phyloP scores from a whole-genome alignment of 2,329 filamentous ascomycete species.

The Hyphodiscus sp. region DNA sequence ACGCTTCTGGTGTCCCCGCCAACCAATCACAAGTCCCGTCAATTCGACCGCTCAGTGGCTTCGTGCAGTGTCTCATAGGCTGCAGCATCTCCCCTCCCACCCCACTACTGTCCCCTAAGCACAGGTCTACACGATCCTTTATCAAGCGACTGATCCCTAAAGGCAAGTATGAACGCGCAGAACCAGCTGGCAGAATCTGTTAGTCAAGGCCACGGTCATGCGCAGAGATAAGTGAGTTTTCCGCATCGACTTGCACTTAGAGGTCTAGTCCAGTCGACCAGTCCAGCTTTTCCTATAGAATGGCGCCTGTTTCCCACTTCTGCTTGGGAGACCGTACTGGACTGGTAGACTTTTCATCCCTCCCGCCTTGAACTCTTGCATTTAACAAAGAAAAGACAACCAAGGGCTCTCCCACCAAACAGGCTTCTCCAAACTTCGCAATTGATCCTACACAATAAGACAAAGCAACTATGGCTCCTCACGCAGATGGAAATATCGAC shows the following conservation, averaged over 20 bases:
- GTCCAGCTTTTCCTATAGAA: neutral
- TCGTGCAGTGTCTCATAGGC: neutral
- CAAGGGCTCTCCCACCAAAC: neutral
- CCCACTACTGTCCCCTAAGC: slow-evolving; percentile 12
- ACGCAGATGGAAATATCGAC: slow-evolving; percentile 41
- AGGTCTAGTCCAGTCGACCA: slow-evolving; percentile 5
- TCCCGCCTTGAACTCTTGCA: neutral
- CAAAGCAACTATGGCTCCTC: slow-evolving; percentile 46
- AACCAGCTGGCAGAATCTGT: slow-evolving; percentile 1
- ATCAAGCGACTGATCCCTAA: slow-evolving; percentile 14
- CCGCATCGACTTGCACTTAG: slow-evolving; percentile 11
- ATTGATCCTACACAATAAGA: neutral
- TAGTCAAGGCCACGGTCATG: slow-evolving; percentile 2
- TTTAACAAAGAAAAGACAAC: no score
- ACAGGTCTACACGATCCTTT: slow-evolving; percentile 14
- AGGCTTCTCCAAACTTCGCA: neutral
- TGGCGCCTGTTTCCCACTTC: neutral
- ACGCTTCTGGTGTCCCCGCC: neutral
- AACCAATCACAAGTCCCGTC: neutral
- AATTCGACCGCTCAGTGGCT: neutral
- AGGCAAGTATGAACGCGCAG: slow-evolving; percentile 18
- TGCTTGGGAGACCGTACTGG: neutral
- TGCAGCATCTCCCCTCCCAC: neutral
- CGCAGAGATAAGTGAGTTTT: neutral
- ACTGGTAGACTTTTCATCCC: neutral